These are phyloP conservation scores for Suhomyces xylopsoci DNA, from an alignment of 805 yeast genomes.

Conservation along the genomic window DNA sequence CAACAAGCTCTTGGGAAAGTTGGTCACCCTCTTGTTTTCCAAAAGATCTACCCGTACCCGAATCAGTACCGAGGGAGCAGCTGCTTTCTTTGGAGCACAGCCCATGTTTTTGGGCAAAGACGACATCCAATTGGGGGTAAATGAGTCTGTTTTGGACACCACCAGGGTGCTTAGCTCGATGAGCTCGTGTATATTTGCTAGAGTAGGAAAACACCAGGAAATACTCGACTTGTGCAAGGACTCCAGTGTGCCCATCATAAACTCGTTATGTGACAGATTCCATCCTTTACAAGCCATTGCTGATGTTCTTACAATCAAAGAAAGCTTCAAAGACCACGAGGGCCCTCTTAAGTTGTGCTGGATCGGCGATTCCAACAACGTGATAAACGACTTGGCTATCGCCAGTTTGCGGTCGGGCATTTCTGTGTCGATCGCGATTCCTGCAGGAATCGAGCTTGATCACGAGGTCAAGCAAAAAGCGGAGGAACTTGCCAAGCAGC, in stretches of 20 bases:
- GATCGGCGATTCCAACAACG: conserved; percentile 97
- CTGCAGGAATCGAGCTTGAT: conserved; percentile 66
- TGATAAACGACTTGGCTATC: conserved; percentile 86
- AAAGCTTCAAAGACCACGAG: conserved; percentile 57
- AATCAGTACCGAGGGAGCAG: conserved; percentile 92
- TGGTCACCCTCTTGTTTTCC: conserved; percentile 79
- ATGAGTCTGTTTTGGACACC: conserved; percentile 87
- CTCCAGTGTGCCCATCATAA: conserved; percentile 87
- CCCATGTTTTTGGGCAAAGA: conserved; percentile 97
- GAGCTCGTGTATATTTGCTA: conserved; percentile 97
- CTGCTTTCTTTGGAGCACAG: conserved; percentile 87
- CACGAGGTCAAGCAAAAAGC: conserved; percentile 54
- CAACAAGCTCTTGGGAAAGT: conserved; percentile 68
- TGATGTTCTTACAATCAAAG: conserved; percentile 83
- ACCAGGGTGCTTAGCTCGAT: conserved; percentile 87
- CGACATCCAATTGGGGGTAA: conserved; percentile 94
- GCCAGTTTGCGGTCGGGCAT: conserved; percentile 86
- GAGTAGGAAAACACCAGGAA: conserved; percentile 83
- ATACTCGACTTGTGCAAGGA: conserved; percentile 73
- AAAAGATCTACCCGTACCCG: conserved; percentile 96
- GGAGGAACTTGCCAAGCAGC: conserved; percentile 45
- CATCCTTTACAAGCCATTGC: conserved; percentile 97
- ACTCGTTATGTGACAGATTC: conserved; percentile 86
- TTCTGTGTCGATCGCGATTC: conserved; percentile 79
- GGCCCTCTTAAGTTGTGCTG: conserved; percentile 74